phyloP scores from a whole-genome alignment of 306 rosid species.

The Pterocarpus macrocarpus region DNA sequence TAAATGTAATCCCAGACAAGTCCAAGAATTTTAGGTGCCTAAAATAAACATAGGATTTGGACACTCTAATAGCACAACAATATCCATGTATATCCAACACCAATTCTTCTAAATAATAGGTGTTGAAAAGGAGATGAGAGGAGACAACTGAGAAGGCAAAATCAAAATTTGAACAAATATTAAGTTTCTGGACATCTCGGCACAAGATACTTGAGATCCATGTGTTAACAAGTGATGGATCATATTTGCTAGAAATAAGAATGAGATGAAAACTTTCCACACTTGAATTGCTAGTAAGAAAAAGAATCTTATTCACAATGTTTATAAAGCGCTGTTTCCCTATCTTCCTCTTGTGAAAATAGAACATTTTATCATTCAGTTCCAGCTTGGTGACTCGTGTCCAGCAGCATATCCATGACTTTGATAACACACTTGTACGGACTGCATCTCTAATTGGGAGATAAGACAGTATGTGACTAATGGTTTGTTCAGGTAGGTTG shows the following conservation, averaged over 20 bases:
- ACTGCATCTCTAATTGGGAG: constrained; percentile 32
- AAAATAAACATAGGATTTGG: background rate
- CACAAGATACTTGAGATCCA: background rate
- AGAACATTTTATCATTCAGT: background rate
- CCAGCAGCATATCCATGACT: constrained; percentile 36
- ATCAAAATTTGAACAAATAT: background rate
- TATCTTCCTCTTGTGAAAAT: background rate
- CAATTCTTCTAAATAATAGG: background rate
- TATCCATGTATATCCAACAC: background rate
- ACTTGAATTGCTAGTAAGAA: background rate
- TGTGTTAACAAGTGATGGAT: background rate
- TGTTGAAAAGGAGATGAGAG: background rate
- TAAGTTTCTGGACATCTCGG: background rate
- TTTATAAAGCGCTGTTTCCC: background rate
- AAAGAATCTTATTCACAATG: background rate
- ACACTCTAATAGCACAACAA: background rate
- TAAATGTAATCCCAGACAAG: background rate
- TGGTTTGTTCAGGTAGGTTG: constrained; percentile 19
- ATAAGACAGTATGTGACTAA: constrained; percentile 29
- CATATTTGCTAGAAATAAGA: background rate
- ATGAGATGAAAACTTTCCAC: constrained; percentile 29
- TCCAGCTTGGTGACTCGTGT: constrained; percentile 15
- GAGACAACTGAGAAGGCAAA: background rate
- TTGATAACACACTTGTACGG: constrained; percentile 31
- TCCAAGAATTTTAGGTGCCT: background rate